phyloP scores from a whole-genome alignment of 2,329 filamentous ascomycete species.

The Lachnellula cervina region DNA sequence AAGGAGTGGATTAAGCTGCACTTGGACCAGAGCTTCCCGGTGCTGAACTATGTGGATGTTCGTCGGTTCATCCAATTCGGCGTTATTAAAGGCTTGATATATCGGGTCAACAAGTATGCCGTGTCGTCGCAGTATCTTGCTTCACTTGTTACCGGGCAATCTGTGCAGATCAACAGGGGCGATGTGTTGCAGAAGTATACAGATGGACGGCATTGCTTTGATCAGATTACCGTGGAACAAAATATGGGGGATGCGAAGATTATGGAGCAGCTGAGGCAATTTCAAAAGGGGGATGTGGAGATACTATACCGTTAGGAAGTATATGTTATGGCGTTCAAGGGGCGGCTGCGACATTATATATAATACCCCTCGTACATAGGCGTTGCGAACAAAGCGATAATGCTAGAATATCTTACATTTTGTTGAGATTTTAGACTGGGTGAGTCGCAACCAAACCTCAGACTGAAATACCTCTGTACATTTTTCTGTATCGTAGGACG shows the following conservation, averaged over 20 bases:
- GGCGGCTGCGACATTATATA: too few species aligned
- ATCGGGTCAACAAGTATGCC: slow-evolving; percentile 88
- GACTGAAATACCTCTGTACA: too few species aligned
- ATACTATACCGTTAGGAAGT: slow-evolving; percentile 33
- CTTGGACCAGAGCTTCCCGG: slow-evolving; percentile 57
- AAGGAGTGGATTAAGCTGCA: slow-evolving; percentile 82
- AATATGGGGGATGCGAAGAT: slow-evolving; percentile 67
- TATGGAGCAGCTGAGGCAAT: slow-evolving; percentile 59
- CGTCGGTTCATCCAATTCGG: slow-evolving; percentile 92
- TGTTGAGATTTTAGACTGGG: too few species aligned
- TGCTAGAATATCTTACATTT: too few species aligned
- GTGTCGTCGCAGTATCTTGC: slow-evolving; percentile 61
- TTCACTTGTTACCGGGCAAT: slow-evolving; percentile 26
- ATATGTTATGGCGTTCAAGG: background rate
- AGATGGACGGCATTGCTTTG: slow-evolving; percentile 71
- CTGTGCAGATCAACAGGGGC: slow-evolving; percentile 32
- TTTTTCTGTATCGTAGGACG: too few species aligned
- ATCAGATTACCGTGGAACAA: slow-evolving; percentile 76
- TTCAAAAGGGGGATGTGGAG: slow-evolving; percentile 39
- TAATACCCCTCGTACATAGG: too few species aligned
- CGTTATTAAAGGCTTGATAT: slow-evolving; percentile 89
- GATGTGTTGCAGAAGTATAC: slow-evolving; percentile 59
- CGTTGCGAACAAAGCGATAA: too few species aligned
- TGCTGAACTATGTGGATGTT: slow-evolving; percentile 76
- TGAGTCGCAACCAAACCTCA: too few species aligned